Evolutionary conservation across 257 asterid species (phyloP).

Genomic region (Craterostigma plantagineum): DNA sequence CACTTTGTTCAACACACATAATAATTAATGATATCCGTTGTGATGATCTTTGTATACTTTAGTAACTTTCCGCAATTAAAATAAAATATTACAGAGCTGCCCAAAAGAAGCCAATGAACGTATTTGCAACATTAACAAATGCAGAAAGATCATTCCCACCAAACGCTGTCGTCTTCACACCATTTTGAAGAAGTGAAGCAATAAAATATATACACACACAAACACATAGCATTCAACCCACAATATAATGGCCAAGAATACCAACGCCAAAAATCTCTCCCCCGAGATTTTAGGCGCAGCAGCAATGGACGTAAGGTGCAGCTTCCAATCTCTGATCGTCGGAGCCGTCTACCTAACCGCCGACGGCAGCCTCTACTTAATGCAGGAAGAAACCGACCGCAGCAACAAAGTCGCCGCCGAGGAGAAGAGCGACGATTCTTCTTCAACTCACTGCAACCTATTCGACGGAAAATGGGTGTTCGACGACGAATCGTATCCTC

Average conservation of each 20-base stretch:
- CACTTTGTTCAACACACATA: no score
- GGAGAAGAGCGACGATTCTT: neutral
- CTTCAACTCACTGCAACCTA: constrained; percentile 30
- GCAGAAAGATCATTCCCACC: no score
- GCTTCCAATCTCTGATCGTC: constrained; percentile 35
- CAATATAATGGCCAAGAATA: constrained; percentile 17
- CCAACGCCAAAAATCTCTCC: constrained; percentile 6
- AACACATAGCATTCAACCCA: no score
- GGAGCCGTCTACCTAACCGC: constrained; percentile 48
- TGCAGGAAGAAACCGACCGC: constrained; percentile 10
- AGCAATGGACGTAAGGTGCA: constrained; percentile 35
- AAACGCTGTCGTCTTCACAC: no score
- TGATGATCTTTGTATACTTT: no score
- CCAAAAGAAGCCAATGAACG: no score
- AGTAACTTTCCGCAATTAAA: no score
- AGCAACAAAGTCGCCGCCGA: neutral
- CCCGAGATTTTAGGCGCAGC: constrained; percentile 11
- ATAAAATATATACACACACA: no score
- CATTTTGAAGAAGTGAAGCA: no score
- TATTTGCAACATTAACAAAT: no score
- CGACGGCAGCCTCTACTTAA: constrained; percentile 23
- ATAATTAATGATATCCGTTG: no score
- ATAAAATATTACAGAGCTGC: no score
- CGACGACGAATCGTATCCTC: constrained; percentile 48
- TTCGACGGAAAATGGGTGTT: constrained; percentile 79